These are phyloP conservation scores for Quillaja saponaria DNA, from an alignment of 306 rosid genomes.

Conservation along the genomic window DNA sequence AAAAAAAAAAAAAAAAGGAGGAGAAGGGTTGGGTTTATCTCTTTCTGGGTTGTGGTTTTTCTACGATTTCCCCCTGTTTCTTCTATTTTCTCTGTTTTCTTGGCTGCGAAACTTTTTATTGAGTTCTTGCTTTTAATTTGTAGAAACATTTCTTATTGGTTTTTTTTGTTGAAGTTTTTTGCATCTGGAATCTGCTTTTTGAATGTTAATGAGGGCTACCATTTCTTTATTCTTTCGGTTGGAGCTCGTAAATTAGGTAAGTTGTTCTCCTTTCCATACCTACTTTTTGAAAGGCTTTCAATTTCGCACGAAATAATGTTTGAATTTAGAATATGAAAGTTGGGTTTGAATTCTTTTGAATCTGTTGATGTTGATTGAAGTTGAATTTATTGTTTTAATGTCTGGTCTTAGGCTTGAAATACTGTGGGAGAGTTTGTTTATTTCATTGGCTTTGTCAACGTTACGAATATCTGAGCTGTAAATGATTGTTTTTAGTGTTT, in stretches of 20 bases:
- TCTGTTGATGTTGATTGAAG: background rate
- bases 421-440: too few relatives aligned
- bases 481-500: background rate
- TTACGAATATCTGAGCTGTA: too few relatives aligned
- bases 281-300: background rate
- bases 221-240: background rate
- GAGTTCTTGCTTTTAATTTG: too few relatives aligned
- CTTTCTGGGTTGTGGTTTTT: too few relatives aligned
- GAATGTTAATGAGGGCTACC: too few relatives aligned
- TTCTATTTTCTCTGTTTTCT: too few relatives aligned
- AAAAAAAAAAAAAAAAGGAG: background rate
- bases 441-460: too few relatives aligned
- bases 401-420: background rate
- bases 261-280: background rate
- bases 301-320: slow-evolving; percentile 4
- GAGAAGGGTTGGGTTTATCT: background rate
- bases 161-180: too few relatives aligned
- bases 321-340: slow-evolving; percentile 1
- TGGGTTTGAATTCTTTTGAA: background rate
- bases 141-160: too few relatives aligned
- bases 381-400: background rate
- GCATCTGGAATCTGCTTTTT: too few relatives aligned
- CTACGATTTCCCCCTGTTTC: too few relatives aligned
- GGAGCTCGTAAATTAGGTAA: slow-evolving; percentile 22
- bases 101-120: too few relatives aligned